These are phyloP conservation scores for Flaveria sonorensis DNA, from an alignment of 129 eudicot genomes.

Conservation along the genomic window DNA sequence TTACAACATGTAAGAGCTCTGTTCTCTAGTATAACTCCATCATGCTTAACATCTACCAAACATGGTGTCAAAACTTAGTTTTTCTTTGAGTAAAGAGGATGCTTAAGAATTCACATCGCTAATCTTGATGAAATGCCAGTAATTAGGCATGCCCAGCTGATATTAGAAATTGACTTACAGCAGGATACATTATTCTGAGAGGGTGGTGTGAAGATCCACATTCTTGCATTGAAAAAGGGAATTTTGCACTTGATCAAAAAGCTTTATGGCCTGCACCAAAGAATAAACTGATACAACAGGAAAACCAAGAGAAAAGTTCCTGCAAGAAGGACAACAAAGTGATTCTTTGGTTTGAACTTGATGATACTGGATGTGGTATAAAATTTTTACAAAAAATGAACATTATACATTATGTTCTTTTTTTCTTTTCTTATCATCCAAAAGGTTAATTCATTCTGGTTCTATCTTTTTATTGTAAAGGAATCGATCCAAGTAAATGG, in stretches of 20 bases:
- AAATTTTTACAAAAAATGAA: slow-evolving; percentile 11
- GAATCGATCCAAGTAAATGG: slow-evolving; percentile 49
- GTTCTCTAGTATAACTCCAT: background rate
- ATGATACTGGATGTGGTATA: slow-evolving; percentile 58
- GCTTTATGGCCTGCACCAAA: slow-evolving; percentile 23
- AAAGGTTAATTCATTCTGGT: background rate
- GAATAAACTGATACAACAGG: slow-evolving; percentile 25
- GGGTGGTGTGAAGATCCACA: slow-evolving; percentile 76
- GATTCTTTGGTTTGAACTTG: slow-evolving; percentile 49
- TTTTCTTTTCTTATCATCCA: slow-evolving; percentile 1
- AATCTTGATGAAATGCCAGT: slow-evolving; percentile 1
- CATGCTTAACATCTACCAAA: background rate
- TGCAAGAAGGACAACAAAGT: slow-evolving; percentile 41
- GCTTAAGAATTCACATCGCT: background rate
- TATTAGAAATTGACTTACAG: slow-evolving; percentile 48
- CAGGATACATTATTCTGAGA: slow-evolving; percentile 45
- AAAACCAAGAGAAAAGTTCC: slow-evolving; percentile 42
- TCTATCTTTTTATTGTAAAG: slow-evolving; percentile 32
- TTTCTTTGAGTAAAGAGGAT: background rate
- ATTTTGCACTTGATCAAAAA: slow-evolving; percentile 5
- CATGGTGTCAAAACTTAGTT: slow-evolving; percentile 7
- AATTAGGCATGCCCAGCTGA: background rate
- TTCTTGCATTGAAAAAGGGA: slow-evolving; percentile 25
- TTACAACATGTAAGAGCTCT: slow-evolving; percentile 57
- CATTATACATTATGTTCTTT: slow-evolving; percentile 10